Evolutionary conservation across 768 basidiomycete genomes (phyloP).

Genomic region (Infundibulicybe gibba): DNA sequence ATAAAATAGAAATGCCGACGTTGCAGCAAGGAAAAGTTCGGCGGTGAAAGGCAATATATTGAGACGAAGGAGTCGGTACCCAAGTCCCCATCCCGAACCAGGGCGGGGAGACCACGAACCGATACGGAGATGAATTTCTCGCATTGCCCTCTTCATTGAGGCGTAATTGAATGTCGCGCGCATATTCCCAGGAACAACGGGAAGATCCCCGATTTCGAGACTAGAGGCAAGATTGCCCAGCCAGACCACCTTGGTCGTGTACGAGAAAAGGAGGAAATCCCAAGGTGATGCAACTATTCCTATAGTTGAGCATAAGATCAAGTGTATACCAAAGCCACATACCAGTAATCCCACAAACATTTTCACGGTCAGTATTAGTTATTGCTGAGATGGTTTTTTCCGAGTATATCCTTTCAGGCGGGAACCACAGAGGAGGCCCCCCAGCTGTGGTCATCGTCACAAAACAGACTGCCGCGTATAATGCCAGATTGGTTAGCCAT

Average conservation of each 20-base stretch:
- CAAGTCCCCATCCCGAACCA: slow-evolving; percentile 64
- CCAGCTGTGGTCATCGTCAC: slow-evolving; percentile 53
- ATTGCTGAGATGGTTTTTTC: slow-evolving; percentile 58
- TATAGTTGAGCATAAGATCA: neutral
- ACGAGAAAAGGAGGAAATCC: slow-evolving; percentile 75
- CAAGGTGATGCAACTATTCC: slow-evolving; percentile 52
- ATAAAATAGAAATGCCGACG: slow-evolving; percentile 66
- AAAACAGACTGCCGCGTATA: slow-evolving; percentile 43
- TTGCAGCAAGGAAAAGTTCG: slow-evolving; percentile 48
- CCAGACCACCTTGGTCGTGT: slow-evolving; percentile 85
- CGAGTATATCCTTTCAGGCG: slow-evolving; percentile 70
- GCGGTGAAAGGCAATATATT: slow-evolving; percentile 40
- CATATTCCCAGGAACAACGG: slow-evolving; percentile 73
- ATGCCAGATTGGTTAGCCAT: slow-evolving; percentile 49
- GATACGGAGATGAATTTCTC: slow-evolving; percentile 44
- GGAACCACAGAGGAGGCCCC: slow-evolving; percentile 75
- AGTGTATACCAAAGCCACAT: slow-evolving; percentile 7
- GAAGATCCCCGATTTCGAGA: slow-evolving; percentile 86
- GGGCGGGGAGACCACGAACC: slow-evolving; percentile 55
- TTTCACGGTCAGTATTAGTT: slow-evolving; percentile 62
- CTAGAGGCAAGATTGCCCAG: slow-evolving; percentile 71
- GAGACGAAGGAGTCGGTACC: slow-evolving; percentile 56
- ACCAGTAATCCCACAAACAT: slow-evolving; percentile 68
- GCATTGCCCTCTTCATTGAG: slow-evolving; percentile 59
- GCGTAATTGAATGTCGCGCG: slow-evolving; percentile 62